phyloP scores from a whole-genome alignment of 805 yeast species.

The Monosporozyma siamensis region DNA sequence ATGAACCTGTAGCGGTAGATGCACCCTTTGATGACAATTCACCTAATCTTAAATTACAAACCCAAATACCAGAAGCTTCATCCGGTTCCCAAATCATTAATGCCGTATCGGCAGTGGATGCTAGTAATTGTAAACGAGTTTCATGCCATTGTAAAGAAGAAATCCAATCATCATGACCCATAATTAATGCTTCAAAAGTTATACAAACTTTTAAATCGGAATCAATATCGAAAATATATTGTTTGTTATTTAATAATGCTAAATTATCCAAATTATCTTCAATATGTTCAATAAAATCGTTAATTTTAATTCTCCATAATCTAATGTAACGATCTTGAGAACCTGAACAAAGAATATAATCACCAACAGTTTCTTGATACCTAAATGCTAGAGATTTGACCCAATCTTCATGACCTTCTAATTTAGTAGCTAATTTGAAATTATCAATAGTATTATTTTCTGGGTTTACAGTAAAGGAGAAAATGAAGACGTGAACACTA shows the following conservation, averaged over 20 bases:
- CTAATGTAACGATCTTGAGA: conserved; percentile 90
- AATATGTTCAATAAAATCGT: conserved; percentile 45
- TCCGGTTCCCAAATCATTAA: conserved; percentile 93
- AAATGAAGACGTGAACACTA: conserved; percentile 42
- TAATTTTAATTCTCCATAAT: conserved; percentile 66
- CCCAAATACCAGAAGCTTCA: conserved; percentile 79
- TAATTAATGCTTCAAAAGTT: conserved; percentile 81
- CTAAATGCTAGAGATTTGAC: conserved; percentile 62
- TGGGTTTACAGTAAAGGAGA: conserved; percentile 32
- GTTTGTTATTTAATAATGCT: conserved; percentile 58
- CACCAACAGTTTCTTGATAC: conserved; percentile 36
- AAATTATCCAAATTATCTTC: conserved; percentile 42
- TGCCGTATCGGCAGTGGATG: conserved; percentile 89
- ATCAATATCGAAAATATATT: conserved; percentile 45
- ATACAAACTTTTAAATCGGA: conserved; percentile 40
- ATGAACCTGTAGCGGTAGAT: conserved; percentile 94
- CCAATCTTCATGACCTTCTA: conserved; percentile 97
- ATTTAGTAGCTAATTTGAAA: conserved; percentile 38
- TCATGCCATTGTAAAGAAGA: conserved; percentile 73
- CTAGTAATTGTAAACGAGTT: conserved; percentile 48
- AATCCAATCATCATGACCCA: conserved; percentile 99
- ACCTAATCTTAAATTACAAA: conserved; percentile 71
- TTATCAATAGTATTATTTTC: conserved; percentile 9
- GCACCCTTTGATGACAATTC: conserved; percentile 95
- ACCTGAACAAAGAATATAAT: conserved; percentile 71